A percentile compares a stretch with the other conserved stretches of the same genome.
phyloP scores from a whole-genome alignment of 2,329 filamentous ascomycete species.

The Claviceps fusiformis region DNA sequence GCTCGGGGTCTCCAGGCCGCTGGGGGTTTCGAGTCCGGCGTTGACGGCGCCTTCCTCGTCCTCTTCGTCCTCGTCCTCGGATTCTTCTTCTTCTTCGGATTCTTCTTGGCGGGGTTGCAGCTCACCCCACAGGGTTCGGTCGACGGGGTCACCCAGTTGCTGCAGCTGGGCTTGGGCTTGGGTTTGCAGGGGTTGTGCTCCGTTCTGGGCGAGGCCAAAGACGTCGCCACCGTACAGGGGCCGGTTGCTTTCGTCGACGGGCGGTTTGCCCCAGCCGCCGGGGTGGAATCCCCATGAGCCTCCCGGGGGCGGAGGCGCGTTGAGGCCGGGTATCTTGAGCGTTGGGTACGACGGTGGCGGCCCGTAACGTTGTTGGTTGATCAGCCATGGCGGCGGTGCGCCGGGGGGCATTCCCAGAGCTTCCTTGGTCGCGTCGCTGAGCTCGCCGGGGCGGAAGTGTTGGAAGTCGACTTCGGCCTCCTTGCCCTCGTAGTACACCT shows the following conservation, averaged over 20 bases:
- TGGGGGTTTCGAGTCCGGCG: conserved; percentile 58
- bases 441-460: conserved; percentile 77
- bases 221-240: conserved; percentile 91
- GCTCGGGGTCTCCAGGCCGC: conserved; percentile 66
- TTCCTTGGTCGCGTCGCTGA: conserved; percentile 81
- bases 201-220: conserved; percentile 56
- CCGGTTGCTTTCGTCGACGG: conserved; percentile 82
- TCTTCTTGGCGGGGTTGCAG: conserved; percentile 69
- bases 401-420: conserved; percentile 87
- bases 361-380: conserved; percentile 89
- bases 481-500: conserved; percentile 99
- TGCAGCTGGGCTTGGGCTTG: conserved; percentile 26
- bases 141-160: conserved; percentile 59
- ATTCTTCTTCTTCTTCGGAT: conserved; percentile 50
- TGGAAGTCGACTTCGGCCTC: conserved; percentile 92
- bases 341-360: conserved; percentile 90
- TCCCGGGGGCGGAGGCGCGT: conserved; percentile 79
- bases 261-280: conserved; percentile 91
- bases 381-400: conserved; percentile 89
- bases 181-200: conserved; percentile 12
- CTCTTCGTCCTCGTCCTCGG: conserved; percentile 5
- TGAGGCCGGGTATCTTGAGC: conserved; percentile 88
- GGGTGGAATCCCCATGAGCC: conserved; percentile 91
- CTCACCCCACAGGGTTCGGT: conserved; percentile 85
- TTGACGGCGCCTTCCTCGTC: conserved; percentile 48